Base-by-base conservation (phyloP, 345 rosid species). In the Lepidium didymum region DNA sequence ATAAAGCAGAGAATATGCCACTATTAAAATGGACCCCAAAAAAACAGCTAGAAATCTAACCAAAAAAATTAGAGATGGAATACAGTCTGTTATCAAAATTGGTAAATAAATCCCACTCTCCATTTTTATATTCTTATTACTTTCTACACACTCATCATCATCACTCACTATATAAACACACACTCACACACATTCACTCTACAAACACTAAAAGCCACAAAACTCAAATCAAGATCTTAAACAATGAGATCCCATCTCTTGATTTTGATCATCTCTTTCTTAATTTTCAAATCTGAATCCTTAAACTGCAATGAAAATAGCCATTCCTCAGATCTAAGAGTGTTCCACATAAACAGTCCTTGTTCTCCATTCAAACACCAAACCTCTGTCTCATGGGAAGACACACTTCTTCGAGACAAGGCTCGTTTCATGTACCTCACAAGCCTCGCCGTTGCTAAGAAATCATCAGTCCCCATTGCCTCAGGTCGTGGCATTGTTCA, bases 401-500 rank as follows among this genome's bases (percentile, higher is more conserved):
- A 83, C 66, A 83, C 68, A 58, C 87, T 93, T 25, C 82, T 87
- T 29, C 70, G 84, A 45, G 99, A 94, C 82, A 82, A 84, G 72
- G 85, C 80, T 57, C 81, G 99, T 80, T 76, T 91, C 29, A 84
- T 71, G 25, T 86, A 69, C 78, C 67, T 91, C 73, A 77, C 96
- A 2, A 91, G 86, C 79, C 86, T 87, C 2, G 96, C 78, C 55
- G 56, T 11, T 10, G 90, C 82, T 9, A 64, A 47, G 77, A 91
- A 72, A 61, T 79, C 96, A 6, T 79, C 81, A 6, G 96, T 87
- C 75, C 99, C 99, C 0, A 78, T 94, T n/a, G 99, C 99, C 35
- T 83, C 99, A 0, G 99, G 96, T 49, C 79, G 92, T 25, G 87
- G 78, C 81, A 81, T 86, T 35, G 50, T 76, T 6, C 99, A 91